Percentiles rank a stretch among this genome's conserved stretches.
These are phyloP conservation scores for Nigrospora sphaerica DNA, from an alignment of 2,329 filamentous ascomycete species.

Conservation along the genomic window DNA sequence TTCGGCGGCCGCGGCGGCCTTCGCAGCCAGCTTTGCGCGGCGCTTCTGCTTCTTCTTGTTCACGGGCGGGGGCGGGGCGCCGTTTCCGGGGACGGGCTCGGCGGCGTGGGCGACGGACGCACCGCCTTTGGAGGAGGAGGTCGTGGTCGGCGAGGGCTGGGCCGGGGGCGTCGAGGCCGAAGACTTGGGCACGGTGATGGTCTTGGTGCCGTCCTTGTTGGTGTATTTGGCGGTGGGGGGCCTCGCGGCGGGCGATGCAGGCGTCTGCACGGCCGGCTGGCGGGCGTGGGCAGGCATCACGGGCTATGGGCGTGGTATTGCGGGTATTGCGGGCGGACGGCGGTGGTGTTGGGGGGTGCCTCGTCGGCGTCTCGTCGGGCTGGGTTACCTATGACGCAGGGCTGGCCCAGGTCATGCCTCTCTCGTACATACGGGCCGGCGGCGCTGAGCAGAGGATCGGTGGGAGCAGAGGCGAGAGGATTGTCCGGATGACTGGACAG, in stretches of 20 bases:
- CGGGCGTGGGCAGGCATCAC: slow-evolving; percentile 47
- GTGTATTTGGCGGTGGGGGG: slow-evolving; percentile 50
- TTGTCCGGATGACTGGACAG: no score
- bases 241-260: slow-evolving; percentile 45
- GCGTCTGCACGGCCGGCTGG: slow-evolving; percentile 39
- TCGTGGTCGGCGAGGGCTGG: slow-evolving; percentile 42
- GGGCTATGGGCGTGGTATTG: slow-evolving; percentile 1
- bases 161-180: slow-evolving; percentile 43
- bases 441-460: no score
- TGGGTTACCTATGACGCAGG: slow-evolving; percentile 1
- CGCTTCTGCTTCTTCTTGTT: slow-evolving; percentile 97
- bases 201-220: slow-evolving; percentile 64
- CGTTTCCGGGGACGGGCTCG: slow-evolving; percentile 19
- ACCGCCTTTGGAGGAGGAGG: slow-evolving; percentile 29
- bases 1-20: slow-evolving; percentile 47
- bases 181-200: slow-evolving; percentile 57
- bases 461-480: no score
- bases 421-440: no score
- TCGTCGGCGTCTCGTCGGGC: no score
- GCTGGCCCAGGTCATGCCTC: not conserved
- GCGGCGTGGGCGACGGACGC: slow-evolving; percentile 21
- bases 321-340: no score
- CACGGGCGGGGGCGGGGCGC: slow-evolving; percentile 41
- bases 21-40: slow-evolving; percentile 74
- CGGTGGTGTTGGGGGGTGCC: no score